Conservation (phyloP, 805 yeast genomes). For the Brettanomyces bruxellensis region DNA sequence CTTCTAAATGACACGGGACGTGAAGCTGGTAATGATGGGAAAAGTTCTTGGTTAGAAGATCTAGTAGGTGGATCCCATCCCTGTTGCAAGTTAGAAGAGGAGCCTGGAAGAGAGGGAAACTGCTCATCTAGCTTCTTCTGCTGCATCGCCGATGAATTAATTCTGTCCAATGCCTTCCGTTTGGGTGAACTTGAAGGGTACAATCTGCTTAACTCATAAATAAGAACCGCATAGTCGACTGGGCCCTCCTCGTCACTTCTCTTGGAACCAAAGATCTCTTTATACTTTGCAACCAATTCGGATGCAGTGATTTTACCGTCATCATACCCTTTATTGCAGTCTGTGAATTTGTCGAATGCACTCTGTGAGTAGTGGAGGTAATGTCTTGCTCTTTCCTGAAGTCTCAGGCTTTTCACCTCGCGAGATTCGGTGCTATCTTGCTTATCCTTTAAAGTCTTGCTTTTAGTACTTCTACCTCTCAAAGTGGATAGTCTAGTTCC, state of each 20-base stretch:
- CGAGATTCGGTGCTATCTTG: conserved; percentile 26
- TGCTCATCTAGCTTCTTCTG: conserved; percentile 24
- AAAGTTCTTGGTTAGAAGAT: not conserved
- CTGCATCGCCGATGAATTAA: conserved; percentile 18
- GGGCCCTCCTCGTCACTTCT: conserved; percentile 12
- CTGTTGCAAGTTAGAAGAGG: conserved; percentile 9
- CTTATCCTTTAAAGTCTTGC: conserved; percentile 8
- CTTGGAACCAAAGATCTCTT: conserved; percentile 33
- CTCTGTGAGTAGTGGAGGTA: conserved; percentile 49
- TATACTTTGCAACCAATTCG: conserved; percentile 39
- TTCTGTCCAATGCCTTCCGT: conserved; percentile 28
- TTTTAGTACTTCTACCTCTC: conserved; percentile 6
- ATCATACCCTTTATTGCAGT: conserved; percentile 39
- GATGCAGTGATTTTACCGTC: conserved; percentile 36
- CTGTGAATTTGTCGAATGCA: conserved; percentile 39
- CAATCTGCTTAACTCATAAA: conserved; percentile 54
- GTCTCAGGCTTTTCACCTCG: conserved; percentile 47
- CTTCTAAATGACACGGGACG: not conserved
- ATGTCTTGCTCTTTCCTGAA: conserved; percentile 81
- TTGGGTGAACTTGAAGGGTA: conserved; percentile 39
- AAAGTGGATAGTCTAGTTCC: conserved; percentile 53
- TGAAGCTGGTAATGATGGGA: conserved; percentile 1
- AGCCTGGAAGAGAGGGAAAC: conserved; percentile 42
- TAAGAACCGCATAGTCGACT: conserved; percentile 47
- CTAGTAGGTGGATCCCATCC: conserved; percentile 1